These are phyloP conservation scores for Coemansia sp. DNA, from an alignment of 192 early-diverging fungal genomes.

Conservation along the genomic window DNA sequence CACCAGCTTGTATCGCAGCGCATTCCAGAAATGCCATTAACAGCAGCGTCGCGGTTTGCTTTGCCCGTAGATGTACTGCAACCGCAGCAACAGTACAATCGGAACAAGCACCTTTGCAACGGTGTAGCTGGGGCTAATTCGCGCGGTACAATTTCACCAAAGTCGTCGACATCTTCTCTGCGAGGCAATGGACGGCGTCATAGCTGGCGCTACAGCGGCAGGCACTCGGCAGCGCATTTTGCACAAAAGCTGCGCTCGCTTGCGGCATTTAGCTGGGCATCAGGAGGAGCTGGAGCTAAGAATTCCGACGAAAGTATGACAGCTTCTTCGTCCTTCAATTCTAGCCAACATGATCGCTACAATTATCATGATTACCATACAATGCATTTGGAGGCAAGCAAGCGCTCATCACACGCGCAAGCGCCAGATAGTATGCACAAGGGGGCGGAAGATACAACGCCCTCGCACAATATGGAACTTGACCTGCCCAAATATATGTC, in stretches of 20 bases:
- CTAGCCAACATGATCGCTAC: background rate
- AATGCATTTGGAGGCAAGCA: slow-evolving; percentile 1
- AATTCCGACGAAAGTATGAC: background rate
- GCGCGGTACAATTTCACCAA: slow-evolving; percentile 21
- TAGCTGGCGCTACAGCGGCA: slow-evolving; percentile 42
- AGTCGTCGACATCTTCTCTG: slow-evolving; percentile 42
- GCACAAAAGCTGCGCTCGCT: slow-evolving; percentile 50
- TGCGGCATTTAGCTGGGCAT: slow-evolving; percentile 43
- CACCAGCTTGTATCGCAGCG: background rate
- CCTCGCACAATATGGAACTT: slow-evolving; percentile 23
- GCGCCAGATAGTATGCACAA: slow-evolving; percentile 5
- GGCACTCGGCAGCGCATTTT: slow-evolving; percentile 31
- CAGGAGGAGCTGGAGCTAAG: slow-evolving; percentile 9
- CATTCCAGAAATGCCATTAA: background rate
- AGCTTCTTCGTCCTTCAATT: slow-evolving; percentile 2
- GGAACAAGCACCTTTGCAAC: background rate
- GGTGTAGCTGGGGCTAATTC: background rate
- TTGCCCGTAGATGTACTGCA: background rate
- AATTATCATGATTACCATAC: slow-evolving; percentile 3
- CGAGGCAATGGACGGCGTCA: slow-evolving; percentile 20
- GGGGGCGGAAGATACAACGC: slow-evolving; percentile 7
- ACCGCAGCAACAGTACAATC: background rate
- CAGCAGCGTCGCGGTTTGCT: background rate
- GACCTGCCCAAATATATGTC: slow-evolving; percentile 37
- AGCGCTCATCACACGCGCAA: background rate